phyloP scores from a whole-genome alignment of 2,329 filamentous ascomycete genomes.

The Camillea tinctor region DNA sequence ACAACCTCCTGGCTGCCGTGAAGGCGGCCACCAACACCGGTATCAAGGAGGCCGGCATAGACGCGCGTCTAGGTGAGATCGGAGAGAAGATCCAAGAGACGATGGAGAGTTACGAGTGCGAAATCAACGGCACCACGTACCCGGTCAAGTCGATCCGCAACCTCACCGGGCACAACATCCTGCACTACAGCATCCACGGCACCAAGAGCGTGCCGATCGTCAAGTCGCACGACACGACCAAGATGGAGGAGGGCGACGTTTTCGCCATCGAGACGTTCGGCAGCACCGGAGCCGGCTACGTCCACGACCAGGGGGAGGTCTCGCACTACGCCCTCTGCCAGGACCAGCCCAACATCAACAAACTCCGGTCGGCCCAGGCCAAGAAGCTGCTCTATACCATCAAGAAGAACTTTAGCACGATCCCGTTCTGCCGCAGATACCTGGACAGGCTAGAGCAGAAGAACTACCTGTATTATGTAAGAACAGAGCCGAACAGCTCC shows the following conservation, averaged over 20 bases:
- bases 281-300: slow-evolving; percentile 85
- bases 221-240: slow-evolving; percentile 81
- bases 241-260: slow-evolving; percentile 96
- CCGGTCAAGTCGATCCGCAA: slow-evolving; percentile 85
- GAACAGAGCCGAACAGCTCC: no score
- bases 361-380: slow-evolving; percentile 76
- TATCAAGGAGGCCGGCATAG: slow-evolving; percentile 86
- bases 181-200: slow-evolving; percentile 86
- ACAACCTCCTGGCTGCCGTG: slow-evolving; percentile 71
- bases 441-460: slow-evolving; percentile 91
- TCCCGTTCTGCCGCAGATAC: slow-evolving; percentile 89
- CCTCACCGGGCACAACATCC: slow-evolving; percentile 86
- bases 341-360: slow-evolving; percentile 73
- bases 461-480: slow-evolving; percentile 85
- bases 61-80: slow-evolving; percentile 84
- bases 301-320: slow-evolving; percentile 83
- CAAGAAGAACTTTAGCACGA: slow-evolving; percentile 92
- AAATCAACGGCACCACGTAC: slow-evolving; percentile 74
- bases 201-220: slow-evolving; percentile 93
- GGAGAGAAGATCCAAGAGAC: slow-evolving; percentile 82
- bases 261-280: slow-evolving; percentile 97
- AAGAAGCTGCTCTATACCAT: slow-evolving; percentile 85
- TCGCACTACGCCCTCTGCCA: slow-evolving; percentile 81
- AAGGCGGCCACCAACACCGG: slow-evolving; percentile 81
- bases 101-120: slow-evolving; percentile 91